Percentiles rank a stretch among this genome's conserved stretches.
Evolutionary conservation across 2,329 filamentous ascomycete species (phyloP).

Genomic region (Fusarium palustre): DNA sequence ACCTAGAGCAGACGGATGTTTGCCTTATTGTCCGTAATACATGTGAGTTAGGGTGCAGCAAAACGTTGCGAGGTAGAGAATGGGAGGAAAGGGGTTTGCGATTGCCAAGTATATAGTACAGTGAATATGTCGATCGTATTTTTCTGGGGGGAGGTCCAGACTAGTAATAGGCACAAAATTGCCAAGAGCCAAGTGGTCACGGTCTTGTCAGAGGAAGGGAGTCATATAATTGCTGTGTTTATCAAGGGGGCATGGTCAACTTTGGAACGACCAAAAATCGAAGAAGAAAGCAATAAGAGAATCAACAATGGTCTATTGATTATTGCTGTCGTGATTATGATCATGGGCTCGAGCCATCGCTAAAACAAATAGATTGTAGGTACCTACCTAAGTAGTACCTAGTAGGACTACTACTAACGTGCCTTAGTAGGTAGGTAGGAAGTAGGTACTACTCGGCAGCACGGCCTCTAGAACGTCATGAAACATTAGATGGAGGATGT

Average conservation of each 20-base stretch:
- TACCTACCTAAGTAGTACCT: too few relatives aligned
- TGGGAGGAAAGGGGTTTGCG: not conserved
- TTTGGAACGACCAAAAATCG: not conserved
- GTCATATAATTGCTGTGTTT: not conserved
- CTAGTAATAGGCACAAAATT: slow-evolving; percentile 25
- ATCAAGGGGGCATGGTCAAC: not conserved
- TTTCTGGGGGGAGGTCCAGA: too few relatives aligned
- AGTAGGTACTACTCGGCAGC: not conserved
- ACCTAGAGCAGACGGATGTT: not conserved
- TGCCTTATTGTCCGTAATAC: not conserved
- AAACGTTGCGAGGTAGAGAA: not conserved
- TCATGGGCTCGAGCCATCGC: not conserved
- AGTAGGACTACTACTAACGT: not conserved
- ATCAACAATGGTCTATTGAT: not conserved
- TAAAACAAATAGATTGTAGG: not conserved
- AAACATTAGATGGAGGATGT: slow-evolving; percentile 35
- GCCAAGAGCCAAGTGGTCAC: slow-evolving; percentile 31
- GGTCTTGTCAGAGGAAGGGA: not conserved
- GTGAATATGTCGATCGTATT: not conserved
- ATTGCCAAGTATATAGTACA: slow-evolving; percentile 4
- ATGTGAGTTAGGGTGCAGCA: not conserved
- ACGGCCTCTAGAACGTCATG: slow-evolving; percentile 34
- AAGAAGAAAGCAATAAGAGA: not conserved
- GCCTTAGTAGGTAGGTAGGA: too few relatives aligned
- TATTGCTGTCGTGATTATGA: slow-evolving; percentile 15